Conservation (phyloP, 2,329 filamentous ascomycete genomes). For the Arachnomyces sp. region DNA sequence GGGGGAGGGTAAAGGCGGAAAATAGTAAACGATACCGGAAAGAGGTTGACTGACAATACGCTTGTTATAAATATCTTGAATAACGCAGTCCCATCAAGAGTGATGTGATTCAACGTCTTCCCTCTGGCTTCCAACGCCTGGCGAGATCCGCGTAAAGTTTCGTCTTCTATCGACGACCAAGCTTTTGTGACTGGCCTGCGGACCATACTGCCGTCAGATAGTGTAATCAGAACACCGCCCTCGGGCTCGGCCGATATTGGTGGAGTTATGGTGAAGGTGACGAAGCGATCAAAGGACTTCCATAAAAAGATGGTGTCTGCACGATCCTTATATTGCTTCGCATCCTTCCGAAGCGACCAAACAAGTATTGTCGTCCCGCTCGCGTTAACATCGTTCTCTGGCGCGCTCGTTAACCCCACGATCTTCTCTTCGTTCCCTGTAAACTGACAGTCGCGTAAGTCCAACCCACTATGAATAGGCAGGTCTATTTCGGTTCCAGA, state of each 20-base stretch:
- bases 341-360: conserved; percentile 2
- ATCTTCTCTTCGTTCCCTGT: conserved; percentile 3
- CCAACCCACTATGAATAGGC: conserved; percentile 1
- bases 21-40: too few species aligned
- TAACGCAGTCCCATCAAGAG: background rate
- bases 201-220: background rate
- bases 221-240: conserved; percentile 3
- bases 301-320: conserved; percentile 1
- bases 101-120: conserved; percentile 2
- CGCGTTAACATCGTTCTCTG: conserved; percentile 1
- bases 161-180: conserved; percentile 2
- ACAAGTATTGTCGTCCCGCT: conserved; percentile 2
- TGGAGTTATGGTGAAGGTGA: conserved; percentile 3
- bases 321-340: background rate
- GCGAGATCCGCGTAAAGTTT: background rate
- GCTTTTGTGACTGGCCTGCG: conserved; percentile 2
- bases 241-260: conserved; percentile 1
- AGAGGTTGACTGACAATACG: conserved; percentile 3
- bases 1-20: background rate
- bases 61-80: conserved; percentile 3
- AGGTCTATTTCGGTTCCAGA: conserved; percentile 3
- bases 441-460: conserved; percentile 2
- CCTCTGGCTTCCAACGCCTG: conserved; percentile 2
- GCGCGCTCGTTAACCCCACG: background rate
- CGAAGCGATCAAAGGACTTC: conserved; percentile 1